phyloP scores from a whole-genome alignment of 306 rosid genomes.

The Citrullus amarus region DNA sequence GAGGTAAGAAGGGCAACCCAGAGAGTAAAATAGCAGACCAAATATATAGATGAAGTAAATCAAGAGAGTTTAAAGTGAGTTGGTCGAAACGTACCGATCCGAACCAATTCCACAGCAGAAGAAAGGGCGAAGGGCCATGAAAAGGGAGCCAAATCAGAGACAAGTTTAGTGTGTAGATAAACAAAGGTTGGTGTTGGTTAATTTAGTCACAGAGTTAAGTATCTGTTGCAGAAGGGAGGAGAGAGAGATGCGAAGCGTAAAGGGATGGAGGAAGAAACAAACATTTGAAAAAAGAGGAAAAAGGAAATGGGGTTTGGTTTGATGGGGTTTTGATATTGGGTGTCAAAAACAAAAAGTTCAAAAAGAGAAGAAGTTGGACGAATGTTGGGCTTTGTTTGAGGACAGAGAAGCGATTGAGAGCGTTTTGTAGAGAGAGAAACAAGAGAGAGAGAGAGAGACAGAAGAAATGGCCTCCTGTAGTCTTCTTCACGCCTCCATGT shows the following conservation, averaged over 20 bases:
- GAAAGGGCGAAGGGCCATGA: slow-evolving; percentile 45
- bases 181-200: slow-evolving; percentile 14
- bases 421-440: background rate
- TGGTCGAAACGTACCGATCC: slow-evolving; percentile 46
- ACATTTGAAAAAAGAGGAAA: slow-evolving; percentile 2
- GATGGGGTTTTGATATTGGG: background rate
- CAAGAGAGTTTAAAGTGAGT: background rate
- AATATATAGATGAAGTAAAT: background rate
- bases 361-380: background rate
- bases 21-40: background rate
- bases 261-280: slow-evolving; percentile 15
- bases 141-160: slow-evolving; percentile 17
- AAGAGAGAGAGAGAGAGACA: background rate
- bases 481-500: slow-evolving; percentile 1
- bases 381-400: slow-evolving; percentile 24
- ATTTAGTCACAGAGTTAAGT: background rate
- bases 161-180: background rate
- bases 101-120: slow-evolving; percentile 60
- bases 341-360: background rate
- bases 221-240: background rate
- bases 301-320: background rate
- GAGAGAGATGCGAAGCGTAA: slow-evolving; percentile 18
- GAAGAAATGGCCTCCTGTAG: background rate
- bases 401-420: background rate
- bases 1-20: background rate